Evolutionary conservation across 495 filamentous ascomycete species (phyloP), one percentile per base, ranked within the genome.

Genomic region (Penicillium lagena): DNA sequence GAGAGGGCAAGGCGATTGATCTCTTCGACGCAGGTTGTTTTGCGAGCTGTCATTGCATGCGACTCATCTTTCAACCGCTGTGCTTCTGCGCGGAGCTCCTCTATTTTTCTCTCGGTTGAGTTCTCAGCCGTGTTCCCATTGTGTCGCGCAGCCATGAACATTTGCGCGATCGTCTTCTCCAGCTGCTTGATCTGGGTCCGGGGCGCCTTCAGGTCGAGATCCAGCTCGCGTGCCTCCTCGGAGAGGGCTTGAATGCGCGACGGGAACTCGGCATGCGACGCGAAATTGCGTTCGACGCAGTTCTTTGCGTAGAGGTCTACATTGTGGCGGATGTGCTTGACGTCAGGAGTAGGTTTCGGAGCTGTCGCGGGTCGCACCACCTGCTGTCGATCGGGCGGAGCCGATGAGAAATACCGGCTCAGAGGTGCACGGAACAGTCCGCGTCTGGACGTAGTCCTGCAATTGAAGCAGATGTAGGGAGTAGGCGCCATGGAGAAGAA

Each of bases 241-340:
- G 83, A 82, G 7, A 94, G 71, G 22, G 75, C 60, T 42, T 81
- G 73, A 44, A 98, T 96, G 40, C 70, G 75, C 29, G 68, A 68
- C 1, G 91, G 85, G 51, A 85, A 79, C 2, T 71, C 55, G 11
- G 80, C 72, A 46, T 87, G 82, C 11, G 72, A 55, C 40, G 77
- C 67, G 66, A 96, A 96, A 62, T 96, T 96, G 41, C 93, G 80
- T 40, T 89, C 81, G 43, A 85, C 49, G 61, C 87, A 94, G 60
- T 94, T 98, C 45, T 85, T 71, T 46, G 80, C 68, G 72, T 96
- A 85, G 35, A 93, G 73, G 22, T 82, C 77, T 34, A 80, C 76
- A 63, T 91, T 86, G 43, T 86, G 75, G 40, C 89, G 88, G 63
- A 98, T 95, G 65, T 90, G 82, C 60, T 87, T 95, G 62, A 95